Evolutionary conservation across 2,329 filamentous ascomycete genomes (phyloP), one percentile per base, ranked within the genome.

Genomic region (Salinomyces thailandicus): DNA sequence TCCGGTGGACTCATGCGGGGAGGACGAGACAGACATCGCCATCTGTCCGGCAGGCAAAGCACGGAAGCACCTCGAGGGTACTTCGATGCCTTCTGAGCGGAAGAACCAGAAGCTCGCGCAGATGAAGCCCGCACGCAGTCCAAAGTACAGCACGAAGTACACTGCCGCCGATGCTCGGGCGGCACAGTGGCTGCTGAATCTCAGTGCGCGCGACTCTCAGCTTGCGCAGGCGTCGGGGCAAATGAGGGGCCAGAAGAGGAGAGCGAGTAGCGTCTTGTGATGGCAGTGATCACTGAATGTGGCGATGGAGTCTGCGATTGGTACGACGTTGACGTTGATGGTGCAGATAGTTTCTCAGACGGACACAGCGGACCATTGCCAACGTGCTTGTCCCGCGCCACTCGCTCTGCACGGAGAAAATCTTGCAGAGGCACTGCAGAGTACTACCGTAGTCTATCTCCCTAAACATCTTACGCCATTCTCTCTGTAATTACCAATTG

Each of bases 111-210:
- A 5, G n/a, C n/a, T n/a, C n/a, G n/a, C n/a, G n/a, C n/a, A n/a
- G n/a, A n/a, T n/a, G n/a, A n/a, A 22, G 13, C 20, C 26, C 5
- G 16, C 33, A 12, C 28, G 5, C 30, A 42, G 1, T 26, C n/a
- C 12, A 22, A 31, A 18, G 17, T 15, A 33, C 14, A 34, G 19
- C 18, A 37, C 31, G n/a, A 41, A 37, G 38, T 33, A 37, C 34
- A 37, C 17, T 15, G 35, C 44, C 8, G 41, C 32, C 4, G 50
- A 51, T 31, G 43, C 36, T 37, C 42, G 38, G 26, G 50, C 50
- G 24, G 50, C 50, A 13, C 44, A 43, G 14, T 51, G 47, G 48
- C 24, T 52, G 31, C 37, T 52, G 18, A 46, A 46, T 16, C 36
- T 52, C 19, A 46, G 44, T 29, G 18, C 36, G 18, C 31, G 44